These are phyloP conservation scores for Ascochyta lentis DNA, from an alignment of 2,329 filamentous ascomycete species.

Conservation along the genomic window DNA sequence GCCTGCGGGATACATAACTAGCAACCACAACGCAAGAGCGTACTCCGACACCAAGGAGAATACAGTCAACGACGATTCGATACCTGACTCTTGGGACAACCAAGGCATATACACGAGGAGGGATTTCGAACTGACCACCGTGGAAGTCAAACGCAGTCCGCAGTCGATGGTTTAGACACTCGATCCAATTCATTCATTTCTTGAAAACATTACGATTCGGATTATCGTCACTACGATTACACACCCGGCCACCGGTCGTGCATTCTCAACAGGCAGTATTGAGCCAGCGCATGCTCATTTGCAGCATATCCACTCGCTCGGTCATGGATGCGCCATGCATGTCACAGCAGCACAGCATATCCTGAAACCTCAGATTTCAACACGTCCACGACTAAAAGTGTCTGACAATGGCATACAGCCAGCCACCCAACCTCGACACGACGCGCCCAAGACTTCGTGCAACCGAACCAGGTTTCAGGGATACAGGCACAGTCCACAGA, in stretches of 20 bases:
- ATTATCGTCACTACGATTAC: neutral
- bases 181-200: slow-evolving; percentile 9
- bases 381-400: neutral
- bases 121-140: slow-evolving; percentile 33
- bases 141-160: slow-evolving; percentile 19
- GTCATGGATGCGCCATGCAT: neutral
- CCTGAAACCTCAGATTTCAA: slow-evolving; percentile 1
- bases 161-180: slow-evolving; percentile 15
- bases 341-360: neutral
- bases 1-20: slow-evolving; percentile 8
- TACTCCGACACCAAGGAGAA: slow-evolving; percentile 28
- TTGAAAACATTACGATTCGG: neutral
- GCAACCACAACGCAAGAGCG: slow-evolving; percentile 27
- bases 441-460: neutral
- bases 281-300: neutral
- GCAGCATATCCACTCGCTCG: neutral
- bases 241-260: neutral
- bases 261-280: neutral
- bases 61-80: slow-evolving; percentile 21
- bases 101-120: slow-evolving; percentile 35
- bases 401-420: neutral
- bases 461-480: neutral
- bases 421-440: neutral
- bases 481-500: neutral
- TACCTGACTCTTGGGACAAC: slow-evolving; percentile 31